Conservation (phyloP, 148 eudicot species). For the Rhododendron ovatum region DNA sequence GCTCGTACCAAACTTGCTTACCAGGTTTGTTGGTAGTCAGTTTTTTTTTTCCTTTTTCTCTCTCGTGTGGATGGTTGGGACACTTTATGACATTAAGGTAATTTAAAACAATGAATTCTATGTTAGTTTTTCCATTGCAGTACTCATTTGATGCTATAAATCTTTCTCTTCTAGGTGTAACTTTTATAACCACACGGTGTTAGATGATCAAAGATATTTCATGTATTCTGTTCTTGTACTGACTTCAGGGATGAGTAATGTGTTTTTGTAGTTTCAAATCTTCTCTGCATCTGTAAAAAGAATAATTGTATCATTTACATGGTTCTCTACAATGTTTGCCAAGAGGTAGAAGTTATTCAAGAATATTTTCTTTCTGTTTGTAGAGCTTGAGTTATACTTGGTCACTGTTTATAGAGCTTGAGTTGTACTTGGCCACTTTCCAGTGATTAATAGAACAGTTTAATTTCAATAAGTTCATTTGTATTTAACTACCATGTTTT, state of each 20-base stretch:
- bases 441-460: not conserved
- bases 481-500: not conserved
- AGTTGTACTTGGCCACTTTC: not conserved
- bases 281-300: not conserved
- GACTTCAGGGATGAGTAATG: not conserved
- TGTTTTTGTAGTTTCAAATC: not conserved
- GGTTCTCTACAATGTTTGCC: too few species aligned
- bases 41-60: too few species aligned
- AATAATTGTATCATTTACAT: too few species aligned
- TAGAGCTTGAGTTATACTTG: not conserved
- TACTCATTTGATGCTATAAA: not conserved
- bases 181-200: not conserved
- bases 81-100: not conserved
- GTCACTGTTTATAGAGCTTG: too few species aligned
- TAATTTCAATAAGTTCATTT: not conserved
- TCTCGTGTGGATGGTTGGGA: not conserved
- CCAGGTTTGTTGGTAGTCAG: constrained; percentile 44
- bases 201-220: not conserved
- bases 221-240: not conserved
- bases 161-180: not conserved
- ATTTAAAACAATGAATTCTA: not conserved
- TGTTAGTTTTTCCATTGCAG: not conserved
- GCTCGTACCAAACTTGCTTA: constrained; percentile 95
- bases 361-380: not conserved
- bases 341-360: too few species aligned